Evolutionary conservation across 257 asterid genomes (phyloP).

Genomic region (Gentiana macrophylla): DNA sequence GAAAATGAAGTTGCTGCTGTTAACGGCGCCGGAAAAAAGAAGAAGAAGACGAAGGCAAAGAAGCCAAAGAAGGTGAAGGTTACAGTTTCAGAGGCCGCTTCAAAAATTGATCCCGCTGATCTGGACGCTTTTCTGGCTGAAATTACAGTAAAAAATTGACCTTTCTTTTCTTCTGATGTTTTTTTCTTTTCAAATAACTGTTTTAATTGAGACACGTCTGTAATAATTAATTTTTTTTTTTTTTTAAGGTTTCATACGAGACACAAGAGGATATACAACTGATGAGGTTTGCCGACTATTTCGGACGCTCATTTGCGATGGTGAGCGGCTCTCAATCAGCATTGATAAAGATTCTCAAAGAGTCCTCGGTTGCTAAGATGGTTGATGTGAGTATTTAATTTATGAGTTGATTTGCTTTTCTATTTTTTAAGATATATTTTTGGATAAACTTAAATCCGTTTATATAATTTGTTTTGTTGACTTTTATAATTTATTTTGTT

Average conservation of each 20-base stretch:
- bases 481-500: too few relatives aligned
- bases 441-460: too few relatives aligned
- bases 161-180: neutral
- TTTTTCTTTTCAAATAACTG: neutral
- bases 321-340: conserved; percentile 36
- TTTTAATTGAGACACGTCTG: too few relatives aligned
- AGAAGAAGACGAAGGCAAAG: conserved; percentile 24
- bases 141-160: conserved; percentile 13
- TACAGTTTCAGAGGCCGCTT: conserved; percentile 33
- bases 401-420: too few relatives aligned
- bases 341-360: conserved; percentile 37
- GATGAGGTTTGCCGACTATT: conserved; percentile 40
- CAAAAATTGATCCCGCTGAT: conserved; percentile 28
- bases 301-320: conserved; percentile 29
- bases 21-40: conserved; percentile 17
- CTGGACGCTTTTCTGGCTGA: conserved; percentile 26
- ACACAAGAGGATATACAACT: conserved; percentile 32
- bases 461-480: too few relatives aligned
- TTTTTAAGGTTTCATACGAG: conserved; percentile 23
- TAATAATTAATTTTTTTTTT: neutral
- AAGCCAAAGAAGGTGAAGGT: conserved; percentile 35
- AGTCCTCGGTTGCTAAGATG: conserved; percentile 28
- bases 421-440: too few relatives aligned
- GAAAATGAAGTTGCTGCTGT: conserved; percentile 7
- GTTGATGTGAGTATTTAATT: conserved; percentile 30